These are phyloP conservation scores for Phalaenopsis aphrodite DNA, from an alignment of 106 monocot species.

Conservation along the genomic window DNA sequence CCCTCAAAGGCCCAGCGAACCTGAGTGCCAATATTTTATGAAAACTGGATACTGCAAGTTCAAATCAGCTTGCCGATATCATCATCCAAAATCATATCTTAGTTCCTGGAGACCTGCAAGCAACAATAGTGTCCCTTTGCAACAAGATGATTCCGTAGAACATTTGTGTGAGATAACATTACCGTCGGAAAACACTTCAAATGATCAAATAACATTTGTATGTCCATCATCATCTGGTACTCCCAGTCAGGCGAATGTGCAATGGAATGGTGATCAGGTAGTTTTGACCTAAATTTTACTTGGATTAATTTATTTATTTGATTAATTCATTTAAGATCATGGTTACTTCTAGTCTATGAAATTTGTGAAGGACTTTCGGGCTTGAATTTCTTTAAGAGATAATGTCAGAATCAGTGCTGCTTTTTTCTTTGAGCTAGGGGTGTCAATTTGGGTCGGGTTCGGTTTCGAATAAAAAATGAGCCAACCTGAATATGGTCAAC, in stretches of 20 bases:
- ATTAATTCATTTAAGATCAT: neutral
- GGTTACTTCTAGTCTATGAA: neutral
- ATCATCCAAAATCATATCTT: neutral
- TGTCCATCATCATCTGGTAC: neutral
- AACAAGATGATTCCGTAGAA: neutral
- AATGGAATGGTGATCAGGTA: constrained; percentile 55
- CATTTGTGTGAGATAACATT: constrained; percentile 11
- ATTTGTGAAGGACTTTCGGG: neutral
- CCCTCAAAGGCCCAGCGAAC: neutral
- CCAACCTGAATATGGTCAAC: too few species aligned
- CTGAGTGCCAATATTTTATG: constrained; percentile 1
- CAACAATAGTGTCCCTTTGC: constrained; percentile 3
- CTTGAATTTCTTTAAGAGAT: neutral
- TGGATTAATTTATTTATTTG: neutral
- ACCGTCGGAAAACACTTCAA: constrained; percentile 13
- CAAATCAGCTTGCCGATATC: neutral
- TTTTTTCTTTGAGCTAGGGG: neutral
- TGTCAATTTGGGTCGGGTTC: too few species aligned
- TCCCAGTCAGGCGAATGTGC: constrained; percentile 2
- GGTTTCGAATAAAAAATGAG: too few species aligned
- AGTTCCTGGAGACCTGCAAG: neutral
- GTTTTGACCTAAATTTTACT: neutral
- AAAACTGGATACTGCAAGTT: neutral
- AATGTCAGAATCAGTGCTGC: neutral
- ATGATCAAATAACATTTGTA: constrained; percentile 21